Evolutionary conservation across 257 asterid species (phyloP).

Genomic region (Lycium ferocissimum): DNA sequence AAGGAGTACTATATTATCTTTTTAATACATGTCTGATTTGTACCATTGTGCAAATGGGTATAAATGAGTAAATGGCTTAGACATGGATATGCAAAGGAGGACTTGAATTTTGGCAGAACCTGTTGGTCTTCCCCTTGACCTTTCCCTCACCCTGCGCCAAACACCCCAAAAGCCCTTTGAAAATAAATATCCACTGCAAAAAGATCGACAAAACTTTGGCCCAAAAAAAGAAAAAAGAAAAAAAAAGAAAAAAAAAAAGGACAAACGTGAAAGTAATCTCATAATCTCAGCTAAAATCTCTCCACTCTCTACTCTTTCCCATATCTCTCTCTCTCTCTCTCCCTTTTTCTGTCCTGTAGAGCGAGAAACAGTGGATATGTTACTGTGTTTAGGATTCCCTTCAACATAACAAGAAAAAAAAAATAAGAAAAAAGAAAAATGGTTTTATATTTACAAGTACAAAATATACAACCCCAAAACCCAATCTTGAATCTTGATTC

Average conservation of each 20-base stretch:
- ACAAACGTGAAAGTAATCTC: slow-evolving; percentile 71
- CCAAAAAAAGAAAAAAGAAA: not conserved
- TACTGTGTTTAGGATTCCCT: too few species aligned
- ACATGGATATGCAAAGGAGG: too few species aligned
- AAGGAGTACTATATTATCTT: too few species aligned
- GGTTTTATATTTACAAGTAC: slow-evolving; percentile 19
- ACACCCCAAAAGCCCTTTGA: slow-evolving; percentile 24
- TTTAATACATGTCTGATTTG: too few species aligned
- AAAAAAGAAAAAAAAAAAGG: slow-evolving; percentile 51
- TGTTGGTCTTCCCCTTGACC: not conserved
- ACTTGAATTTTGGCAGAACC: not conserved
- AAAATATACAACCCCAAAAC: slow-evolving; percentile 54
- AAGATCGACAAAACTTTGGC: slow-evolving; percentile 26
- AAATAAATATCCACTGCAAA: not conserved
- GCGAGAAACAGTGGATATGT: too few species aligned
- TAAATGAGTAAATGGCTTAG: too few species aligned
- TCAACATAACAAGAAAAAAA: too few species aligned
- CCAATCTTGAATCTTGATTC: slow-evolving; percentile 58
- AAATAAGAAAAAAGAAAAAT: not conserved
- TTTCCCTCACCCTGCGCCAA: slow-evolving; percentile 38
- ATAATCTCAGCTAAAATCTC: slow-evolving; percentile 65
- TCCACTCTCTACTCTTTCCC: not conserved
- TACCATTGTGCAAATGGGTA: too few species aligned
- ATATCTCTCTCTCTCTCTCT: not conserved
- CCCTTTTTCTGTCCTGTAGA: slow-evolving; percentile 5